Conservation (phyloP, 768 basidiomycete genomes). For the Tricholoma hemisulphureum region DNA sequence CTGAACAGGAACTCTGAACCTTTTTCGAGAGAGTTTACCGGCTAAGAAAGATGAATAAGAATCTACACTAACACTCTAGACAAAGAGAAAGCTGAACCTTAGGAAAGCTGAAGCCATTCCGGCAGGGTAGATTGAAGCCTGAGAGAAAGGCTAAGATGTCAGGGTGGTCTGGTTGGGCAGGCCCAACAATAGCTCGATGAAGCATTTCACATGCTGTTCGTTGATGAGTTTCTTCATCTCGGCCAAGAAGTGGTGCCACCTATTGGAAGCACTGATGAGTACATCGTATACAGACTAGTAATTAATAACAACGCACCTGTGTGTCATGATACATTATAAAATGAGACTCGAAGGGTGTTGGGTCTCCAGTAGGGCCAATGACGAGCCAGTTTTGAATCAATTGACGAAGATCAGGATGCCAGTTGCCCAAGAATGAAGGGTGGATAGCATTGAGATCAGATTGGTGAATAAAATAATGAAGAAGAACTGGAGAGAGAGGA, state of each 20-base stretch:
- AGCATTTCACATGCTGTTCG: background rate
- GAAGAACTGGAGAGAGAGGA: constrained; percentile 1
- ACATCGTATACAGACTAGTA: background rate
- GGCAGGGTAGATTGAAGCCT: constrained; percentile 1
- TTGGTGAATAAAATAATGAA: constrained; percentile 1
- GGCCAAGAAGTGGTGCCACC: background rate
- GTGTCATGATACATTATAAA: background rate
- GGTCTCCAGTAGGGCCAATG: constrained; percentile 1
- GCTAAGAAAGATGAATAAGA: background rate
- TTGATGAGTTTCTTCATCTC: background rate
- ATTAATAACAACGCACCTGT: background rate
- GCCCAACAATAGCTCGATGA: constrained; percentile 1
- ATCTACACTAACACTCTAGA: background rate
- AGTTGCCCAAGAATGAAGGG: background rate
- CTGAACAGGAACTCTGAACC: constrained; percentile 4
- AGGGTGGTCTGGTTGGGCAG: background rate
- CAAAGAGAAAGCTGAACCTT: background rate
- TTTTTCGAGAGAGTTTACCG: background rate
- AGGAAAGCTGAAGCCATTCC: background rate
- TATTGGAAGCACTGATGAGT: background rate
- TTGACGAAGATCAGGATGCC: background rate
- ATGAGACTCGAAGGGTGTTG: background rate
- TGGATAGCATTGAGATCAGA: constrained; percentile 2
- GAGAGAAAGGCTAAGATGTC: background rate
- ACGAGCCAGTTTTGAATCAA: constrained; percentile 3